Evolutionary conservation across 2,329 filamentous ascomycete species (phyloP).

Genomic region (Pyricularia sp.): DNA sequence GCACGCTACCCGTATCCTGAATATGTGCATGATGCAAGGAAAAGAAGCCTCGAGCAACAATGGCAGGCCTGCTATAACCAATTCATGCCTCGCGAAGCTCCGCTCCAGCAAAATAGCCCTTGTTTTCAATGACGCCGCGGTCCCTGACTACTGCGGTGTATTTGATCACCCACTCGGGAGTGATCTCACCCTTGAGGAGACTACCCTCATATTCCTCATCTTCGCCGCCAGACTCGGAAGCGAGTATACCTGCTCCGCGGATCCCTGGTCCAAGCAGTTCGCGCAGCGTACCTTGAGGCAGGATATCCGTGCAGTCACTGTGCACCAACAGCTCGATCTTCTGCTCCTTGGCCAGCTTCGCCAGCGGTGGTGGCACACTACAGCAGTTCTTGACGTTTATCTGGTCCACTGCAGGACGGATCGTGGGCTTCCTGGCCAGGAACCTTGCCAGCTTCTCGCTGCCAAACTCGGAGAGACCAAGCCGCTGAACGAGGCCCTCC

Average conservation of each 20-base stretch:
- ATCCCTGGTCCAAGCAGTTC: slow-evolving; percentile 70
- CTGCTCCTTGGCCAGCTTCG: slow-evolving; percentile 72
- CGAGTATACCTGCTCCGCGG: slow-evolving; percentile 67
- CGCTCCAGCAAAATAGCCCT: slow-evolving; percentile 90
- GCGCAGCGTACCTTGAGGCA: slow-evolving; percentile 75
- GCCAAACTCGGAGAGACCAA: slow-evolving; percentile 89
- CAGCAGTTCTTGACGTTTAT: slow-evolving; percentile 96
- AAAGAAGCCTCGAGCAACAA: background rate
- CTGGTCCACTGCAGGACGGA: slow-evolving; percentile 80
- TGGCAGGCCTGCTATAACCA: background rate
- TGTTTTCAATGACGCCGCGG: slow-evolving; percentile 93
- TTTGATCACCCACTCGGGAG: slow-evolving; percentile 91
- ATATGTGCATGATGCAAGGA: background rate
- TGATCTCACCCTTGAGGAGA: slow-evolving; percentile 62
- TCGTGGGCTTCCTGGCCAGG: slow-evolving; percentile 38
- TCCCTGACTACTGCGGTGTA: slow-evolving; percentile 94
- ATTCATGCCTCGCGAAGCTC: slow-evolving; percentile 43
- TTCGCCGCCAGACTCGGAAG: slow-evolving; percentile 27
- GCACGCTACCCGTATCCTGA: background rate
- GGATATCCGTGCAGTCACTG: slow-evolving; percentile 85
- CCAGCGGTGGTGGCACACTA: slow-evolving; percentile 81
- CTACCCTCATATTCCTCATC: slow-evolving; percentile 25
- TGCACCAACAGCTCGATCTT: slow-evolving; percentile 86
- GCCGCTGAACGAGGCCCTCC: slow-evolving; percentile 59
- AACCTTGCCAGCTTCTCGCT: slow-evolving; percentile 74